These are phyloP conservation scores for Metschnikowia similis DNA, from an alignment of 805 yeast species.

Conservation along the genomic window DNA sequence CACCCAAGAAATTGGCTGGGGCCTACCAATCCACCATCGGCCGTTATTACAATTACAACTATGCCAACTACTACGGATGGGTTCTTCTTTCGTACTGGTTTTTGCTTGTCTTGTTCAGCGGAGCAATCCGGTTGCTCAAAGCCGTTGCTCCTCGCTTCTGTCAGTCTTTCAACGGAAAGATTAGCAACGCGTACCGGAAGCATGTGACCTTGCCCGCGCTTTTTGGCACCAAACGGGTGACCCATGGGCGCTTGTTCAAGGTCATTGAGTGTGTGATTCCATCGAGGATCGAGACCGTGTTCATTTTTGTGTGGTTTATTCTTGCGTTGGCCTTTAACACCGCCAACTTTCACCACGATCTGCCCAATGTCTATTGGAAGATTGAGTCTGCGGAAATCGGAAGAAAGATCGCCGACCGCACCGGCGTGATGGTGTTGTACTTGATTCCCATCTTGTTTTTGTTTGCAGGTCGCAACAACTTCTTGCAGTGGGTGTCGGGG, in stretches of 20 bases:
- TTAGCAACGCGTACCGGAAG: conserved; percentile 23
- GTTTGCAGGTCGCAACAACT: conserved; percentile 72
- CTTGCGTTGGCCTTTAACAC: conserved; percentile 12
- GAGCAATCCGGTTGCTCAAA: conserved; percentile 36
- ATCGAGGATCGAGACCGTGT: conserved; percentile 22
- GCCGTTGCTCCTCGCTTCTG: conserved; percentile 36
- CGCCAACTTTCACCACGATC: conserved; percentile 10
- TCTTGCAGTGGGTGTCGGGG: conserved; percentile 58
- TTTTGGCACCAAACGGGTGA: conserved; percentile 12
- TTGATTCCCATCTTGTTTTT: conserved; percentile 51
- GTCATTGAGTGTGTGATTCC: conserved; percentile 29
- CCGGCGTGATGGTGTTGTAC: conserved; percentile 48
- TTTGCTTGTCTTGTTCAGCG: conserved; percentile 38
- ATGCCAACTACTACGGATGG: conserved; percentile 34
- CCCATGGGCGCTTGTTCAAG: conserved; percentile 4
- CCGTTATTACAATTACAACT: conserved; percentile 36
- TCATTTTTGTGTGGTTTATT: conserved; percentile 18
- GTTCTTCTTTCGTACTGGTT: conserved; percentile 50
- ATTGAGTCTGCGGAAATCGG: conserved; percentile 6
- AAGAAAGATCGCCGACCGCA: conserved; percentile 45
- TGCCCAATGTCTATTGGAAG: conserved; percentile 9
- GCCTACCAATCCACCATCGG: conserved; percentile 26
- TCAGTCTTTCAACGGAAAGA: conserved; percentile 26
- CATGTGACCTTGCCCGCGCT: conserved; percentile 29
- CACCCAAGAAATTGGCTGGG: conserved; percentile 17